phyloP scores from a whole-genome alignment of 306 rosid genomes.

The Hippophae tibetana region DNA sequence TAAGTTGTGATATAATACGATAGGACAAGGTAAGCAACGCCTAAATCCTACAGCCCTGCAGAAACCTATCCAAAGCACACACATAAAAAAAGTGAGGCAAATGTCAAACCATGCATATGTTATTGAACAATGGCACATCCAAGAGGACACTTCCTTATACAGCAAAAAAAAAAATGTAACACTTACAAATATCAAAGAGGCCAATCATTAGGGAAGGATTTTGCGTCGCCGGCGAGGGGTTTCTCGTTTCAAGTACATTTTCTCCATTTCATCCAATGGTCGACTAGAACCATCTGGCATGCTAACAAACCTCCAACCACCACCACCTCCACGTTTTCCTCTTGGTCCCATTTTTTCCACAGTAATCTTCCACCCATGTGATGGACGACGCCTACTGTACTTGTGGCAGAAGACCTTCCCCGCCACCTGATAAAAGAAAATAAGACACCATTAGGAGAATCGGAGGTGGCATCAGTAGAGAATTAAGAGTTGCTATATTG shows the following conservation, averaged over 20 bases:
- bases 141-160: no score
- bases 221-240: constrained; percentile 70
- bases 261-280: constrained; percentile 75
- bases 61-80: no score
- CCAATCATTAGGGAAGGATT: constrained; percentile 57
- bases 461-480: neutral
- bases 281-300: constrained; percentile 82
- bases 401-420: constrained; percentile 83
- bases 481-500: neutral
- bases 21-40: no score
- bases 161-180: no score
- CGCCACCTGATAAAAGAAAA: constrained; percentile 39
- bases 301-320: constrained; percentile 89
- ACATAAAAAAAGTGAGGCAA: no score
- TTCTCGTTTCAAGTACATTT: constrained; percentile 76
- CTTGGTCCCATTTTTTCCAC: constrained; percentile 74
- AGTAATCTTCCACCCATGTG: constrained; percentile 68
- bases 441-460: constrained; percentile 13
- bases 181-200: neutral
- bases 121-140: no score
- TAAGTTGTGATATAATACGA: no score
- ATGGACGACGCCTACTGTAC: constrained; percentile 64
- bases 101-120: no score
- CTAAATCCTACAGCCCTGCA: no score
- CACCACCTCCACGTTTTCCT: constrained; percentile 78